Base-by-base conservation (phyloP, 2,329 filamentous ascomycete species). In the Colletotrichum somersetense region DNA sequence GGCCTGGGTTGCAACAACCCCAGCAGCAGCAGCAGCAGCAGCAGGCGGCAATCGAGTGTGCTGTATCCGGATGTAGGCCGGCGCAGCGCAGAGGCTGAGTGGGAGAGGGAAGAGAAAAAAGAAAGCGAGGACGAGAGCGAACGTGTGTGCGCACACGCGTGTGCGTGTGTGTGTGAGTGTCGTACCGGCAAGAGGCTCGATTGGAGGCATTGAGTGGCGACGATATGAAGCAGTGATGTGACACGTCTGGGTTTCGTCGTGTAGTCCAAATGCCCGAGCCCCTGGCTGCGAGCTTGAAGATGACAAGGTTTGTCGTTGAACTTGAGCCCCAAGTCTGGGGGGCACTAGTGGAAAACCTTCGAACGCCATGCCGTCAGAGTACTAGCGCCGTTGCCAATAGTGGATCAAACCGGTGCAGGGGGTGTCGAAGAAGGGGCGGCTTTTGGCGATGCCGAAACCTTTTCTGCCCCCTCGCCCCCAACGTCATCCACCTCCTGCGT, bases 181-280 rank as follows among this genome's bases (percentile, higher is more conserved):
- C 40, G 33, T 14, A 38, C 23, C 4, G 52, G 33, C 35, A 26
- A 42, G 40, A 64, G 59, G 53, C 70, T 59, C 66, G 71, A 62
- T 46, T 44, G 68, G 73, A 73, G 61, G 77, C 75, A 77, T 76
- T 69, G 72, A 73, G 76, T 72, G 75, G 75, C 73, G 73, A 77
- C 72, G 79, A 74, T 74, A 77, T 85, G 84, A 85, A 80, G 84
- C 84, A 85, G 76, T 81, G 76, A 80, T 86, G 84, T 80, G 83
- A 86, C 84, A 83, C 67, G 78, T 78, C 77, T 74, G 74, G 78
- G 84, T 86, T 86, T 86, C 84, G 83, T 55, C 35, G 55, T 65
- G 59, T 62, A 23, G 66, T 46, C 66, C 63, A 70, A 65, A 44
- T 67, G 67, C 67, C 62, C 62, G 62, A 71, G 67, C 71, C 71